Conservation (phyloP, 345 rosid genomes). For the Citrus mangshanensis region DNA sequence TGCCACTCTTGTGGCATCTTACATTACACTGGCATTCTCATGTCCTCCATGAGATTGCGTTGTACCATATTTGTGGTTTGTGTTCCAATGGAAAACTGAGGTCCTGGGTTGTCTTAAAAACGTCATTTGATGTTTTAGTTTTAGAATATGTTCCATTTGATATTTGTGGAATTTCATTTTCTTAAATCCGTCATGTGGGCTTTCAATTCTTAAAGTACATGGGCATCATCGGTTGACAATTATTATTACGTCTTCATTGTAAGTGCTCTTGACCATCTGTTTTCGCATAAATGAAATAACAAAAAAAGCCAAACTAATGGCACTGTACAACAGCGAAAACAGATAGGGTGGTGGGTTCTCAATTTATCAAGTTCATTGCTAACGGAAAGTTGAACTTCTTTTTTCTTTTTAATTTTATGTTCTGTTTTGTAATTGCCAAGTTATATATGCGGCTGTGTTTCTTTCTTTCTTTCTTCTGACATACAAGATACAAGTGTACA, state of each 20-base stretch:
- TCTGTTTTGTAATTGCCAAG: no score
- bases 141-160: background rate
- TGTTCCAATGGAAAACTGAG: background rate
- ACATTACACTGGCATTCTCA: background rate
- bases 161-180: background rate
- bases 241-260: background rate
- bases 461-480: background rate
- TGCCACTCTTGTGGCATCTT: background rate
- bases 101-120: background rate
- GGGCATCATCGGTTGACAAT: background rate
- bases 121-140: background rate
- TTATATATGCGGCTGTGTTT: no score
- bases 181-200: no score
- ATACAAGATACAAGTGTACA: background rate
- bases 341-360: background rate
- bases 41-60: background rate
- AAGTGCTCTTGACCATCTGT: background rate
- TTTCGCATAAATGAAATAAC: no score
- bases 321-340: no score
- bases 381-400: background rate
- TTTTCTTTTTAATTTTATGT: background rate
- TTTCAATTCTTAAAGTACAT: background rate
- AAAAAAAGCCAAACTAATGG: no score
- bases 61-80: background rate
- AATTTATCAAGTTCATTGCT: background rate